Percentiles rank a stretch among this genome's conserved stretches.
Evolutionary conservation across 139 green algal genomes (phyloP).

Genomic region (Nannochloris sp.): DNA sequence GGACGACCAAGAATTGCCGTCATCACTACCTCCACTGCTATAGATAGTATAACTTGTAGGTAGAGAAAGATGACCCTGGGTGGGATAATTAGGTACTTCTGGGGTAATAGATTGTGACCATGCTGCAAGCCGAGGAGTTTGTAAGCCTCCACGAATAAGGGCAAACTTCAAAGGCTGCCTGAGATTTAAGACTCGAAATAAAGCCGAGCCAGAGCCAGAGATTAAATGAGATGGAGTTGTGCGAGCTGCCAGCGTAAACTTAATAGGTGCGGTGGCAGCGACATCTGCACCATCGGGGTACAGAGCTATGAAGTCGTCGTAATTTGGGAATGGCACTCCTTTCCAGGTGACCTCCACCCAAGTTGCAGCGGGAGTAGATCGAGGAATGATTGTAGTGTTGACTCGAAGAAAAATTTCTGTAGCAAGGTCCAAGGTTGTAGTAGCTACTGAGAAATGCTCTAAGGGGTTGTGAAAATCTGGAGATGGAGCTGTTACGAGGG

Average conservation of each 20-base stretch:
- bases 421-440: not conserved
- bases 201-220: not conserved
- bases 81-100: conserved; percentile 5
- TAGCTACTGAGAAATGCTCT: not conserved
- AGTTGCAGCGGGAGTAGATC: not conserved
- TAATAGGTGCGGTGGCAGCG: conserved; percentile 6
- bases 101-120: conserved; percentile 1
- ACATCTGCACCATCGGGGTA: conserved; percentile 18
- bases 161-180: conserved; percentile 15
- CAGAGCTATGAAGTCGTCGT: conserved; percentile 28
- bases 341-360: conserved; percentile 5
- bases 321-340: not conserved
- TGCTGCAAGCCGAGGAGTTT: conserved; percentile 16
- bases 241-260: conserved; percentile 19
- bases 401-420: not conserved
- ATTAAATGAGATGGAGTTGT: not conserved
- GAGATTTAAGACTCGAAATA: conserved; percentile 34
- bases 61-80: conserved; percentile 19
- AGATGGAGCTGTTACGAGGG: too few relatives aligned
- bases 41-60: too few relatives aligned
- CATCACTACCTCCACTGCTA: too few relatives aligned
- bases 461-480: not conserved
- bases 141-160: conserved; percentile 22
- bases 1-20: too few relatives aligned
- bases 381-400: not conserved